Base-by-base conservation (phyloP, 148 eudicot species). In the Silene latifolia region DNA sequence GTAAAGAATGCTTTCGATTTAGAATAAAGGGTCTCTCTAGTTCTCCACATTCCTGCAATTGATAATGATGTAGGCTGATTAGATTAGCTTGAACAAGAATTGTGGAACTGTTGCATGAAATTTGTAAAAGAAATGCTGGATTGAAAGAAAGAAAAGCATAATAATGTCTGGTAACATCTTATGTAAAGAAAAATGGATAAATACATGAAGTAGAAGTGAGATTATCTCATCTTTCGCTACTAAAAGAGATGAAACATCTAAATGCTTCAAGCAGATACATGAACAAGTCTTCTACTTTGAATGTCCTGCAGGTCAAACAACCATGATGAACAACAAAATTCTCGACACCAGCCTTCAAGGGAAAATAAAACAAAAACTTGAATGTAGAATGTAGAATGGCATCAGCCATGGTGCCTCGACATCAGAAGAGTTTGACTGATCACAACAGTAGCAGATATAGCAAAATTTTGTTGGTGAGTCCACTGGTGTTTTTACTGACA, bases 231-330 rank as follows among this genome's bases (percentile, higher is more conserved):
- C 60, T 73, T 44, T 63, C 73, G 69, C 51, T 67, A 27, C 79
- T 71, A 80, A 76, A 76, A 61, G 60, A 56, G 63, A 27, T 63
- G 68, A 65, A 76, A 58, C 79, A 80, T 76, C 76, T 71, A 72
- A 42, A 42, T 44, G 83, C 73, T 51, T 29, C 68, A 73, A 24
- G 61, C 83, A 75, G 72, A 71, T 58, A 72, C 67, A 71, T 80
- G 73, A 76, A 58, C 58, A 70, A 35, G 71, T 64, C 75, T 60
- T 71, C 80, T 53, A 47, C 60, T 24, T 48, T 42, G 68, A 69
- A 46, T 44, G 73, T 71, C 71, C 74, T 60, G 79, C 79, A 77
- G 47, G 69, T 60, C 47, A 69, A 77, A 53, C 81, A 63, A 74
- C 69, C 70, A 56, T 32, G 73, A 74, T 15, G 17, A 51, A 46